Evolutionary conservation across 1,284 basidiomycete genomes (phyloP), one percentile per base, ranked within the genome.

Genomic region (Peniophora sp.): DNA sequence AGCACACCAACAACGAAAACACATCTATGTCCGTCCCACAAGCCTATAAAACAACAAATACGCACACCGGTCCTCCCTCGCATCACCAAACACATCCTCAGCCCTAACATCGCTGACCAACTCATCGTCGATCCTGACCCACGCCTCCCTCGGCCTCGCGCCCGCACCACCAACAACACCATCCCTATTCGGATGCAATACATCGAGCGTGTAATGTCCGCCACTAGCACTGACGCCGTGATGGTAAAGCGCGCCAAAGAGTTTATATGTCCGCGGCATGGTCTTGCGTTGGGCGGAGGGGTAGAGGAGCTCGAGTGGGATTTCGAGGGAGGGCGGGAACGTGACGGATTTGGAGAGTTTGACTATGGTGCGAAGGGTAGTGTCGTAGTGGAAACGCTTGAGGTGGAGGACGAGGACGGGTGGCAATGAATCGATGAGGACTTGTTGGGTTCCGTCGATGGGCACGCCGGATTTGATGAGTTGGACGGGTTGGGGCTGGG

Each of bases 81-180:
- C 80, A 34, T 63, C 63, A n/a, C 75, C 81, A 60, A 92, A 85
- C 43, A 94, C 89, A 60, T 93, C 85, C 44, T 89, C 85, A 1
- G 74, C 70, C n/a, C 80, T 71, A 39, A 95, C 76, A 54, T 89
- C 83, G 27, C 82, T 82, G n/a, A 92, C 87, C 3, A 85, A 70
- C 65, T 96, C 93, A 62, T 97, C 95, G 67, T 97, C 95, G 52
- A 97, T 90, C 55, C 95, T 85, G 52, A 97, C 78, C 96, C 92
- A 98, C 18, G 76, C 84, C 61, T 85, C 79, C 2, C 76, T 68
- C 22, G 65, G 67, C 47, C 64, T 62, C n/a, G n/a, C 27, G 5
- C 27, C 12, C 27, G 27, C 27, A 20, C 67, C 64, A 57, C n/a
- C 12, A 17, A 6, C 15, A n/a, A 20, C 18, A 34, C 73, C 67